Evolutionary conservation across 208 protist genomes (phyloP).

Genomic region (Crithidia expoeki): DNA sequence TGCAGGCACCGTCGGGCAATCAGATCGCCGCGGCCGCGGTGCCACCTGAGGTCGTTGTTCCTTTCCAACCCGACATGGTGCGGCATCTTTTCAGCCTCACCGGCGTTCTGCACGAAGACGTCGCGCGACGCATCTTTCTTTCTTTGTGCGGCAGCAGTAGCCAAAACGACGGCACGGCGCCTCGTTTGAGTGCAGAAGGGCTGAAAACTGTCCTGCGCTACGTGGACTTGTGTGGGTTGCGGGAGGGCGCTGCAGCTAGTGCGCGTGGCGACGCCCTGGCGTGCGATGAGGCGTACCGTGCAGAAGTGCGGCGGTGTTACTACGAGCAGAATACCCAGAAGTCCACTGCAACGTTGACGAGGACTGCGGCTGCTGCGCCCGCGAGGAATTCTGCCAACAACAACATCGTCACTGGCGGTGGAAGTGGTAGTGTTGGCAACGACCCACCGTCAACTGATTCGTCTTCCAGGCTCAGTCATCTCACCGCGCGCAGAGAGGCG

Average conservation of each 20-base stretch:
- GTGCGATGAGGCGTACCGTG: constrained; percentile 20
- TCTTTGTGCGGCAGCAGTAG: constrained; percentile 9
- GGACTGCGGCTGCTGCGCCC: neutral
- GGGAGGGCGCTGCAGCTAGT: constrained; percentile 1
- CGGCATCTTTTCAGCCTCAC: constrained; percentile 40
- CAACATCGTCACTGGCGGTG: too few relatives aligned
- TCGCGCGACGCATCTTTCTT: constrained; percentile 42
- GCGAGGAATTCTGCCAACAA: neutral
- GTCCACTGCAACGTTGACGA: neutral
- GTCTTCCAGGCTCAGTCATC: constrained; percentile 11
- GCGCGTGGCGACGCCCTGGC: neutral
- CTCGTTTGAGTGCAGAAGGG: neutral
- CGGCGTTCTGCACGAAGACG: constrained; percentile 42
- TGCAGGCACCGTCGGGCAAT: neutral
- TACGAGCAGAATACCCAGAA: constrained; percentile 5
- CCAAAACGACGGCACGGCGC: neutral
- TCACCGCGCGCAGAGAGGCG: constrained; percentile 4
- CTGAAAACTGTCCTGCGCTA: constrained; percentile 12
- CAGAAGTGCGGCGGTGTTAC: constrained; percentile 28
- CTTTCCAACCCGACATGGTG: constrained; percentile 34
- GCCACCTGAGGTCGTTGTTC: neutral
- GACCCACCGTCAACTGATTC: neutral
- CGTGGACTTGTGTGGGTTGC: constrained; percentile 20
- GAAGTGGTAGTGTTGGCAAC: too few relatives aligned
- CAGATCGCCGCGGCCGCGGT: neutral